These are phyloP conservation scores for Trichosporon coremiiforme DNA, from an alignment of 1,284 basidiomycete species.

Conservation along the genomic window DNA sequence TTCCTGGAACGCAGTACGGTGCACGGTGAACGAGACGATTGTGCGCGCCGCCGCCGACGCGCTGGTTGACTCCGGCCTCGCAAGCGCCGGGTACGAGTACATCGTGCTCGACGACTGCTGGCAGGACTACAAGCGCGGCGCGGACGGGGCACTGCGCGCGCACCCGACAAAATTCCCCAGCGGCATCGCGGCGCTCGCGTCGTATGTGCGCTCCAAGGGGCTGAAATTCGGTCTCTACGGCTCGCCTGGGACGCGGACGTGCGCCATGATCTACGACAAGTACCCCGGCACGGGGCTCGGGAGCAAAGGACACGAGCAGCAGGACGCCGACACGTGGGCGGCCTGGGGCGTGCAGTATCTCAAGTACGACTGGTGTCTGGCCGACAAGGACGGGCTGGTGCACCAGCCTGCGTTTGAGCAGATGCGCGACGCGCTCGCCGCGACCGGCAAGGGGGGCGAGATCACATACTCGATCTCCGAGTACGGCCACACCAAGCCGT, in stretches of 20 bases:
- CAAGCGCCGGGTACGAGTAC: background rate
- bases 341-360: conserved; percentile 16
- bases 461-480: conserved; percentile 19
- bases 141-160: background rate
- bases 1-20: conserved; percentile 8
- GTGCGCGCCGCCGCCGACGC: conserved; percentile 6
- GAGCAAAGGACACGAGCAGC: conserved; percentile 7
- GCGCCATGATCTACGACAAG: conserved; percentile 16
- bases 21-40: background rate
- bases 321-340: conserved; percentile 15
- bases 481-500: conserved; percentile 19
- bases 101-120: conserved; percentile 20
- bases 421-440: conserved; percentile 16
- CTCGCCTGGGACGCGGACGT: conserved; percentile 12
- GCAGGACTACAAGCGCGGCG: background rate
- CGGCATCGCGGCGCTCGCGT: background rate
- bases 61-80: conserved; percentile 8
- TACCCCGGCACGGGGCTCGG: conserved; percentile 5
- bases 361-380: conserved; percentile 24
- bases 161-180: conserved; percentile 13
- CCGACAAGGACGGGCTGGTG: conserved; percentile 13
- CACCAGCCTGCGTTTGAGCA: background rate
- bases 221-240: conserved; percentile 22
- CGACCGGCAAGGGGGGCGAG: background rate
- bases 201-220: conserved; percentile 16